A percentile compares a stretch with the other conserved stretches of the same genome.
phyloP scores from a whole-genome alignment of 192 early-diverging fungal genomes.

The Spizellomyces punctatus region DNA sequence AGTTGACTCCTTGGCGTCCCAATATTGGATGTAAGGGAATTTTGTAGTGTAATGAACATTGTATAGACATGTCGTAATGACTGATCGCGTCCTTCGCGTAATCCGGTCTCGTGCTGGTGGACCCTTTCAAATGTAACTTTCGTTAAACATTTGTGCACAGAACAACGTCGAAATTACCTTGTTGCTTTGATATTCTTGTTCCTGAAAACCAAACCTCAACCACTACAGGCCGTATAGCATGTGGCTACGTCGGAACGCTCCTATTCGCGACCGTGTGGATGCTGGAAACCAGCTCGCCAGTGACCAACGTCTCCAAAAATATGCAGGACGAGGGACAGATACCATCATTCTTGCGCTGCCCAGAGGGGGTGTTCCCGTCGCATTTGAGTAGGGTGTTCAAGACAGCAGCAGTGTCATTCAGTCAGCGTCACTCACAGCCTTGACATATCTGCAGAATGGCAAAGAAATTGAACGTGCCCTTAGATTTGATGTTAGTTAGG shows the following conservation, averaged over 20 bases:
- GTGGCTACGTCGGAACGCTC: background rate
- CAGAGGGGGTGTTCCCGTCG: slow-evolving; percentile 48
- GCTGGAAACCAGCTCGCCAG: slow-evolving; percentile 26
- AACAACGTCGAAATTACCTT: too few species aligned
- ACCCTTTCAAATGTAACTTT: too few species aligned
- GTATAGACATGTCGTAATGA: too few species aligned
- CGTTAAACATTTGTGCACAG: too few species aligned
- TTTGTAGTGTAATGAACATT: too few species aligned
- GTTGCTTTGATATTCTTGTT: too few species aligned
- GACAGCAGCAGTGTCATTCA: background rate
- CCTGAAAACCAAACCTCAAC: background rate
- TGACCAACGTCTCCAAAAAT: background rate
- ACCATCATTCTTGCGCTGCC: slow-evolving; percentile 43
- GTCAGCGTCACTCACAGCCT: too few species aligned
- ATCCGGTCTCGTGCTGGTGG: too few species aligned
- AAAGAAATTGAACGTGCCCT: slow-evolving; percentile 26
- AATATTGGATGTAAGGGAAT: too few species aligned
- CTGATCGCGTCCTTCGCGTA: too few species aligned
- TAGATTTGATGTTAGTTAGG: slow-evolving; percentile 44
- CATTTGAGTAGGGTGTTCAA: slow-evolving; percentile 14
- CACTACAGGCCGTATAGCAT: background rate
- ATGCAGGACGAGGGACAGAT: background rate
- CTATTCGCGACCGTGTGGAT: slow-evolving; percentile 21
- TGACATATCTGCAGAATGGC: slow-evolving; percentile 10
- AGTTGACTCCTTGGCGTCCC: too few species aligned